Base-by-base conservation (phyloP, 1,284 basidiomycete genomes). In the Puccinia sorghi region DNA sequence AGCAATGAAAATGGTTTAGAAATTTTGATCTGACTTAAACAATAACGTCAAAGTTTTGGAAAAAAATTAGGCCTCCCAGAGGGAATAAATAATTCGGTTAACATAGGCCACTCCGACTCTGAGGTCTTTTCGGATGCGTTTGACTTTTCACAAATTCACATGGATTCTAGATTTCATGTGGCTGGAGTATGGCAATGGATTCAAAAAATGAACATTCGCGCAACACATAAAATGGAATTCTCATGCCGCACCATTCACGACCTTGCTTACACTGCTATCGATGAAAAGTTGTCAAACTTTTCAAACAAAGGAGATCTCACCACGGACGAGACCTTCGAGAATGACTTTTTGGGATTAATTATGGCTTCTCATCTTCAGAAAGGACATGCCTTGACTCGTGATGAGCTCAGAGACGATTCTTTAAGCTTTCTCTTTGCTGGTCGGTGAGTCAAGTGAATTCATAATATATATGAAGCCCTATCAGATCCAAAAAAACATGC, bases 371-470 rank as follows among this genome's bases (percentile, higher is more conserved):
- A 54, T 70, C 63, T 39, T 46, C 63, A 66, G 32, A 32, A 46
- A 22, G 72, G 72, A 50, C 39, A 63, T 22, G n/a, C 32, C 41
- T 46, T 77, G 12, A 54, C 37, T 25, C 63, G 74, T 32, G 43
- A 39, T 13, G 50, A 77, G 43, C 39, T 77, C 15, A 77, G 63
- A 32, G 74, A 77, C 22, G 63, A 46, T 39, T 15, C 50, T 17
- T 32, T 77, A 17, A 70, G 66, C 37, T 56, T 77, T 20, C 39
- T 77, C 20, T 22, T 70, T 37, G 74, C 74, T 67, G 64, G 74
- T 17, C 63, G 74, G 74, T 77, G 20, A 77, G 66, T 70, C 39
- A 17, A n/a, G 17, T 70, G 12, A 43, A 22, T 22, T 22, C 15
- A 17, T 54, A 15, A 46, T 46, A 46, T 12, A 17, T 46, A 12